phyloP scores from a whole-genome alignment of 257 asterid genomes.

The Verbascum thapsus region DNA sequence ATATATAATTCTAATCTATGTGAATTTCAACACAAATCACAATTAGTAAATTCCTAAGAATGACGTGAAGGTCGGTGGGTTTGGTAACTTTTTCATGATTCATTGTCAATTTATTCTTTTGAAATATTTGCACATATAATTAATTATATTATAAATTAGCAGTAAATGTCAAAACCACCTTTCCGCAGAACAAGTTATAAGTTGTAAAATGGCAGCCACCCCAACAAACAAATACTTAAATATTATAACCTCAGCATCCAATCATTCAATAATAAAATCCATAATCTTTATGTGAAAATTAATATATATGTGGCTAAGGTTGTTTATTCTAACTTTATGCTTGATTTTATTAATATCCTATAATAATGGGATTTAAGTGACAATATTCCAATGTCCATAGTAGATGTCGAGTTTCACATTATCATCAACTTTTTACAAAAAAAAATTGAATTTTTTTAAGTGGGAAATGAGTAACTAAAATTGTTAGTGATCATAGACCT shows the following conservation, averaged over 20 bases:
- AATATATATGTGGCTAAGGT: conserved; percentile 14
- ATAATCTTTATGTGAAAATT: background rate
- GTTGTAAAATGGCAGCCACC: too few species aligned
- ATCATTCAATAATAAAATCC: conserved; percentile 20
- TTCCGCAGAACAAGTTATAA: background rate
- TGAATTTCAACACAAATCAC: too few species aligned
- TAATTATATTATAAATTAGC: background rate
- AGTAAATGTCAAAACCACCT: conserved; percentile 18
- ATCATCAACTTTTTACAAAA: conserved; percentile 1
- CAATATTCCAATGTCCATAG: conserved; percentile 6
- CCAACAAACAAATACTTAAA: background rate
- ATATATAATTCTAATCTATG: too few species aligned
- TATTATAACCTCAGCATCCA: conserved; percentile 12
- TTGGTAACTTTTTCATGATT: conserved; percentile 17
- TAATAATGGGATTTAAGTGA: conserved; percentile 1
- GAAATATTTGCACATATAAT: background rate
- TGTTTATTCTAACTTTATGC: conserved; percentile 1
- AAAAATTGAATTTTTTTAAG: background rate
- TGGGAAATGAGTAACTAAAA: background rate
- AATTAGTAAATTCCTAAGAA: too few species aligned
- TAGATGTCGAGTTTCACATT: conserved; percentile 4
- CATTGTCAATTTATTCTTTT: background rate
- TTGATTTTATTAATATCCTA: conserved; percentile 4
- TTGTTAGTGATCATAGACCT: conserved; percentile 15
- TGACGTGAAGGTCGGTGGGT: background rate